Conservation (phyloP, 345 rosid genomes). For the Hypericum perforatum region DNA sequence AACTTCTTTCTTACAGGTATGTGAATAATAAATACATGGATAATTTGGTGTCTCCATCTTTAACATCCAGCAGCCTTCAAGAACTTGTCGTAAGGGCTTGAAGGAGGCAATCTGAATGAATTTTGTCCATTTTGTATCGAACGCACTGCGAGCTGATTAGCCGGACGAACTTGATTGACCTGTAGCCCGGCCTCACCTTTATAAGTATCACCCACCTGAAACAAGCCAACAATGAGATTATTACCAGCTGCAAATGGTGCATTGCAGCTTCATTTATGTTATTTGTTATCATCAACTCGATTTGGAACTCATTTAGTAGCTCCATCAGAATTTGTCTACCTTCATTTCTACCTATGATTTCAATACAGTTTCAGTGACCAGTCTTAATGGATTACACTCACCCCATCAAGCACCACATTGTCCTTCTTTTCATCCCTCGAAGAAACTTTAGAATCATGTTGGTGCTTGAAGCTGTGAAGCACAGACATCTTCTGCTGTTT, state of each 20-base stretch:
- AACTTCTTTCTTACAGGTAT: too few relatives aligned
- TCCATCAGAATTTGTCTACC: too few relatives aligned
- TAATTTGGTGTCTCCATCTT: slow-evolving; percentile 5
- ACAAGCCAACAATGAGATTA: slow-evolving; percentile 2
- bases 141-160: slow-evolving; percentile 28
- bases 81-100: slow-evolving; percentile 87
- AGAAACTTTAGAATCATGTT: slow-evolving; percentile 37
- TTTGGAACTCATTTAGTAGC: too few relatives aligned
- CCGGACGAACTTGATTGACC: slow-evolving; percentile 18
- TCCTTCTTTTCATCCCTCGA: slow-evolving; percentile 30
- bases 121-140: slow-evolving; percentile 33
- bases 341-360: too few relatives aligned
- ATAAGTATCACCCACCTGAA: slow-evolving; percentile 31
- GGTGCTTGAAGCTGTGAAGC: slow-evolving; percentile 70
- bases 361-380: too few relatives aligned
- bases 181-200: slow-evolving; percentile 24
- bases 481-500: slow-evolving; percentile 94
- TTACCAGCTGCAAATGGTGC: neutral
- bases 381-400: slow-evolving; percentile 17
- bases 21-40: too few relatives aligned
- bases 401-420: slow-evolving; percentile 30
- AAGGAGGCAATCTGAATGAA: slow-evolving; percentile 68
- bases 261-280: too few relatives aligned
- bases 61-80: slow-evolving; percentile 81
- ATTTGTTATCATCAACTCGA: too few relatives aligned